Base-by-base conservation (phyloP, 2,329 filamentous ascomycete species). In the Tricladium varicosporioides region DNA sequence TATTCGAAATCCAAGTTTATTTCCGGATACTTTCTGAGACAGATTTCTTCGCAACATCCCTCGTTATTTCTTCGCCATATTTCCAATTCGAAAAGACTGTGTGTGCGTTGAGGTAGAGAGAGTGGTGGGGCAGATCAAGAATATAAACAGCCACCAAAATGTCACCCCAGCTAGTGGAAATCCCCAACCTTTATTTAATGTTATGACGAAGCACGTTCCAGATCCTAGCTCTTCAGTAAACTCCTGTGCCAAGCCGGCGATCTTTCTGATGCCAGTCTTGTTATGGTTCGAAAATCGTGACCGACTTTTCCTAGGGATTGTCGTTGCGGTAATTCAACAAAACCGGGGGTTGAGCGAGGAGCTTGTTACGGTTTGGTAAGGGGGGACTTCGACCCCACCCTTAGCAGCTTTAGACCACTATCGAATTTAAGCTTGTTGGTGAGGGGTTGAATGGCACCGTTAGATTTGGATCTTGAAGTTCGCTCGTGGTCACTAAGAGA, bases 261-360 rank as follows among this genome's bases (percentile, higher is more conserved):
- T 87, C 48, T 71, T 87, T 53, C 78, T 86, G 43, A 40, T 14
- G 16, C 27, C 51, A 27, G 22, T 27, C 45, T 44, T n/a, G 15
- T 16, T 33, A 18, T 47, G 47, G 46, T 22, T 47, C 32, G 31
- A 56, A 42, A 36, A 22, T 51, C n/a, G 56, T 58, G 56, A 58
- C 56, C 56, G 56, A 57, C 56, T 58, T 52, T 58, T 54, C 22
- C 16, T 27, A 10, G 18, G 43, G 36, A 15, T n/a, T 40, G 27
- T 45, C 16, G 31, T 54, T 10, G 31, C 19, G 11, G 47, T 32
- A 33, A 32, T 46, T 42, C 16, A 48, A 32, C 42, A 27, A 46
- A 18, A 33, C 18, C 31, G 15, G 16, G 16, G 43, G 43, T 43
- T 48, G 33, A 40, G 19, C 2, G 19, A n/a, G n/a, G n/a, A n/a